Base-by-base conservation (phyloP, 2,329 filamentous ascomycete species). In the Colletotrichum navitas region DNA sequence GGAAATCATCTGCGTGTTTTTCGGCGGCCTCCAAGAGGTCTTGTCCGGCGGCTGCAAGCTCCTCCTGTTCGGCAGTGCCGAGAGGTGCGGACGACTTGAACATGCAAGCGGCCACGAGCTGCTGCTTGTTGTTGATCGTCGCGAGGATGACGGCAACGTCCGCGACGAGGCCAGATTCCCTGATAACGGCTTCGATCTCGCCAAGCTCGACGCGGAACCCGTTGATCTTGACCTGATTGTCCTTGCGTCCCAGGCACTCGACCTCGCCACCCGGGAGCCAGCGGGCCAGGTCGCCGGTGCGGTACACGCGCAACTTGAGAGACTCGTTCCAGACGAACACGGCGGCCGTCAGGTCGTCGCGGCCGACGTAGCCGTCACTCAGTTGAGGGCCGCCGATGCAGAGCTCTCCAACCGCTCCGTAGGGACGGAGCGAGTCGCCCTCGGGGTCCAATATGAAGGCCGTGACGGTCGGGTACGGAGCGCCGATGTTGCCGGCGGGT, bases 171-270 rank as follows among this genome's bases (percentile, higher is more conserved):
- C 52, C 68, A 3, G 68, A 60, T 26, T 32, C 21, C 14, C 75
- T 73, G 18, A 76, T 72, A 14, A 65, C 73, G 4, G 67, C 66
- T 36, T 75, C 74, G n/a, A 76, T 63, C 41, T 76, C 75, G 11
- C 74, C 75, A 12, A 74, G 45, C 60, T 76, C 75, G 39, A 76
- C 62, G 3, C 75, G 70, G 34, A 68, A 56, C 2, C 75, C 75
- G 26, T 74, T 68, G 5, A 76, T 63, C 68, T 76, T 76, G 59
- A 76, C 73, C 56, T 72, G 68, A 26, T 41, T 56, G 63, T 76
- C 75, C 32, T 73, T 74, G 56, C 70, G 76, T 65, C 71, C 76
- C 5, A 62, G 56, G 51, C 67, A 74, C 29, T 75, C 70, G 12
- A 76, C 52, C 8, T 68, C 74, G 14, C 75, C 75, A 55, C 69